A percentile compares a stretch with the other conserved stretches of the same genome.
These are phyloP conservation scores for Podospora fimiseda DNA, from an alignment of 495 filamentous ascomycete species.

Conservation along the genomic window DNA sequence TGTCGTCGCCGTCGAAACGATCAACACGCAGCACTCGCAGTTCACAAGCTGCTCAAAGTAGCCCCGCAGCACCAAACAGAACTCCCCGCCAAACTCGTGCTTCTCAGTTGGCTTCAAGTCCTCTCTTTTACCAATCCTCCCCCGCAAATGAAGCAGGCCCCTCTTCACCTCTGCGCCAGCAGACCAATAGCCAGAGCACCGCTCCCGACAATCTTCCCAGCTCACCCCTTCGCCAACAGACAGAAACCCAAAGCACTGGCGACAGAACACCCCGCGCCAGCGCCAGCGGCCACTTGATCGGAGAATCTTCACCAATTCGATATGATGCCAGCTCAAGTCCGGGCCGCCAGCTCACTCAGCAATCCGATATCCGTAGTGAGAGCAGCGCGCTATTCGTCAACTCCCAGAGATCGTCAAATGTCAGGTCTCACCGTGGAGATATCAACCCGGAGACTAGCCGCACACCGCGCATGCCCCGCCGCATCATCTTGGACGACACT, in stretches of 20 bases:
- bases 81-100: conserved; percentile 40
- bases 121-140: conserved; percentile 77
- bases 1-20: conserved; percentile 55
- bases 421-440: conserved; percentile 67
- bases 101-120: conserved; percentile 62
- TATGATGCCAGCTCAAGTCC: conserved; percentile 86
- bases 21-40: conserved; percentile 47
- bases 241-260: conserved; percentile 44
- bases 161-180: conserved; percentile 47
- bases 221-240: conserved; percentile 59
- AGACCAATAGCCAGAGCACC: conserved; percentile 51
- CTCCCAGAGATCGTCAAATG: conserved; percentile 48
- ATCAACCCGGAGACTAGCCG: conserved; percentile 71
- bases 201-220: conserved; percentile 52
- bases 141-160: conserved; percentile 32
- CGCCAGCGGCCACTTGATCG: conserved; percentile 45
- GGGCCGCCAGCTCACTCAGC: conserved; percentile 51
- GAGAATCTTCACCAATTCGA: conserved; percentile 85
- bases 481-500: conserved; percentile 75
- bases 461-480: conserved; percentile 58
- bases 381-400: conserved; percentile 83
- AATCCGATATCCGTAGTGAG: conserved; percentile 64
- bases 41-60: conserved; percentile 45
- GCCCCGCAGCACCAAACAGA: conserved; percentile 44
- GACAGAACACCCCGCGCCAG: conserved; percentile 73